phyloP scores from a whole-genome alignment of 2,329 filamentous ascomycete species.

The Diaporthe sp. region DNA sequence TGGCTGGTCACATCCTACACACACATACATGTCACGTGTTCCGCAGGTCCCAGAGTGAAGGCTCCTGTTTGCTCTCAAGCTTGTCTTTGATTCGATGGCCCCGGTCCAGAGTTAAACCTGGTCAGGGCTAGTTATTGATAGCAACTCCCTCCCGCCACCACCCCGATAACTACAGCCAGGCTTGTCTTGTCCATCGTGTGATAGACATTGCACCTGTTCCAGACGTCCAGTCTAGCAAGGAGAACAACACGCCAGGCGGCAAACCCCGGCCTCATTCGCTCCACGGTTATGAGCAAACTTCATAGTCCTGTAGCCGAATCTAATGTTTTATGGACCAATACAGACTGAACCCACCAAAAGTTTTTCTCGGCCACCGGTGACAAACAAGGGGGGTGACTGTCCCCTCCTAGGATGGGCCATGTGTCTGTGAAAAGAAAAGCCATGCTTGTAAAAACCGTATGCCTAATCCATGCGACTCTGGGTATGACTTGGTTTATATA shows the following conservation, averaged over 20 bases:
- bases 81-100: slow-evolving; percentile 14
- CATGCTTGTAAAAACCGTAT: slow-evolving; percentile 32
- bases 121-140: slow-evolving; percentile 6
- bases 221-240: not conserved
- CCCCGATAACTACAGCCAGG: not conserved
- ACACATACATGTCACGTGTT: slow-evolving; percentile 12
- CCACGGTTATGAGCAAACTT: slow-evolving; percentile 19
- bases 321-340: slow-evolving; percentile 35
- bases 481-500: slow-evolving; percentile 39
- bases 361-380: slow-evolving; percentile 17
- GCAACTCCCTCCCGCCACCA: slow-evolving; percentile 17
- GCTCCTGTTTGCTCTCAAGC: slow-evolving; percentile 5
- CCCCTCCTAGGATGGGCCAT: not conserved
- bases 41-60: not conserved
- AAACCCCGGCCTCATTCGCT: slow-evolving; percentile 22
- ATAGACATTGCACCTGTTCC: slow-evolving; percentile 1
- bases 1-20: not conserved
- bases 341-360: slow-evolving; percentile 26
- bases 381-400: not conserved
- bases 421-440: slow-evolving; percentile 32
- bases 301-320: slow-evolving; percentile 30
- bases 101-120: not conserved
- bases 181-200: slow-evolving; percentile 11
- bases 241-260: not conserved
- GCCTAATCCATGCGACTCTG: slow-evolving; percentile 38